Evolutionary conservation across 805 yeast species (phyloP), one percentile per base, ranked within the genome.

Genomic region (Lipomyces spencermartinsiae): DNA sequence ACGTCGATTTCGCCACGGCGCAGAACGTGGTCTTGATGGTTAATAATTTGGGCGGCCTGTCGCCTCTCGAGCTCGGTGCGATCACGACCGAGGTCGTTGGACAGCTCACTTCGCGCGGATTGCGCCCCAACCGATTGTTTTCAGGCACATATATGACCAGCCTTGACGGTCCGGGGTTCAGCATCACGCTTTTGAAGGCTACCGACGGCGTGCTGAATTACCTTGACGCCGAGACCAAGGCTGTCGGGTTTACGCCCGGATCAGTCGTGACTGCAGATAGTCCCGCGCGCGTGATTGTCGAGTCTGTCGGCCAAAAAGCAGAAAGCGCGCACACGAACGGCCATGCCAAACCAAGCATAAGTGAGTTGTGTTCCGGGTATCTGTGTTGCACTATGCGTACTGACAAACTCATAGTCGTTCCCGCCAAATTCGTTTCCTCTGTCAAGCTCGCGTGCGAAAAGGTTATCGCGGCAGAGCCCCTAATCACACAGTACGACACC

Each of bases 21-120:
- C 97, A 92, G 71, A 90, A 89, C 43, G 88, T 87, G 55, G 87
- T 88, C 0, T 78, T 93, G 56, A 74, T 94, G 67, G 81, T 94
- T 65, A 93, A 93, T 82, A 93, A 93, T 76, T 83, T 94, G 64
- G 98, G 98, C 25, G 97, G 97, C 49, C 87, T 95, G 12, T 91
- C 97, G 2, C 84, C 88, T 62, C 83, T 93, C 75, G 97, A 92
- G 73, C 80, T 94, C 64, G 84, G 86, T 66, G 91, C 92, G 1
- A 89, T 93, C 67, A 86, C 91, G 49, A 83, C 89, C 59, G 84
- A 86, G 62, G 78, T 80, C 14, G 46, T 63, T 35, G 22, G 19
- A 2, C 72, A 69, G 55, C 71, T 69, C 22, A 63, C 58, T 43
- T 59, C 54, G 7, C 70, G 72, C 25, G 78, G 78, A 12, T 86